A percentile compares a stretch with the other conserved stretches of the same genome.
Evolutionary conservation across 371 early-diverging fungal species (phyloP).

Genomic region (Encephalitozoon hellem): DNA sequence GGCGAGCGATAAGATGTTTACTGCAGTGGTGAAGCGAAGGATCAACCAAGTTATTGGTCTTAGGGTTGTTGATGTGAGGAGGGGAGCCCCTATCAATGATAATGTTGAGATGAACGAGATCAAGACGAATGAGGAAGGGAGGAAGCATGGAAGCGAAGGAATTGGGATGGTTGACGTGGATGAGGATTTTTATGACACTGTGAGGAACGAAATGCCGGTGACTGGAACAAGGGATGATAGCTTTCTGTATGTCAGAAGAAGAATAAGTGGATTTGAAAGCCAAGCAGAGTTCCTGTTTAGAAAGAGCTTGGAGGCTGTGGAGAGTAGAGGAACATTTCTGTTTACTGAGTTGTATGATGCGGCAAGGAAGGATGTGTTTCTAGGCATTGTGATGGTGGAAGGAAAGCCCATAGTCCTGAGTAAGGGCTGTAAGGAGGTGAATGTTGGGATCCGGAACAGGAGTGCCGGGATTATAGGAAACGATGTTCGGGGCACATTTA

Average conservation of each 20-base stretch:
- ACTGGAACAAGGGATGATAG: neutral
- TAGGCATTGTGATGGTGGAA: neutral
- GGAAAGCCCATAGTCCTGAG: neutral
- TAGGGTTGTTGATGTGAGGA: neutral
- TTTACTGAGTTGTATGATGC: neutral
- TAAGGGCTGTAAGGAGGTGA: neutral
- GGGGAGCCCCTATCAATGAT: neutral
- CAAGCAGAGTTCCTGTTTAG: neutral
- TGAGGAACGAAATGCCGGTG: neutral
- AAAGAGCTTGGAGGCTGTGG: neutral
- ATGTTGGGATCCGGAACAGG: neutral
- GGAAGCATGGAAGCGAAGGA: neutral
- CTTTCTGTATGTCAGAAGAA: neutral
- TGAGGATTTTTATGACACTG: neutral
- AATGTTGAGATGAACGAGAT: slow-evolving; percentile 2
- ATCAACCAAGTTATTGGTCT: neutral
- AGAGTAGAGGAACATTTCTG: neutral
- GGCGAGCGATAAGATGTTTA: neutral
- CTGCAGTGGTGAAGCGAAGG: neutral
- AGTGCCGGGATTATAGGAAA: neutral
- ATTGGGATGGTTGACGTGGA: neutral
- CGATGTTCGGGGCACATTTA: neutral
- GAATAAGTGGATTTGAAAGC: neutral
- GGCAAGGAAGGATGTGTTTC: neutral
- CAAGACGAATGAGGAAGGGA: neutral